phyloP scores from a whole-genome alignment of 75 land plant genomes.

The Isoetes taiwanensis region DNA sequence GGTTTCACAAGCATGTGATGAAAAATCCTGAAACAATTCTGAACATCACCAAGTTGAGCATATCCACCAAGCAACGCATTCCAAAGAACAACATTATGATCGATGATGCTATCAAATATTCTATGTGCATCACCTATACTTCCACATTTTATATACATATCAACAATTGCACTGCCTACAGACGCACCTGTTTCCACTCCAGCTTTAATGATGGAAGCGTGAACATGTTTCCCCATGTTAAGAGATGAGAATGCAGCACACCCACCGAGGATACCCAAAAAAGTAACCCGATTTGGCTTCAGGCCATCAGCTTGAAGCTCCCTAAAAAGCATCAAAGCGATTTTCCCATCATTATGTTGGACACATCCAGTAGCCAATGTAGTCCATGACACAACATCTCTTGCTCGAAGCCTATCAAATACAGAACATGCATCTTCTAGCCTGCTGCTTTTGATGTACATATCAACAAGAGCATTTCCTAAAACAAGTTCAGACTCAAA shows the following conservation, averaged over 20 bases:
- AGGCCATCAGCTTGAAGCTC: no score
- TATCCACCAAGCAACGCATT: constrained; percentile 49
- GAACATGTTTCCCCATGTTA: constrained; percentile 19
- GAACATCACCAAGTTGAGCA: constrained; percentile 37
- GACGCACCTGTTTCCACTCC: constrained; percentile 22
- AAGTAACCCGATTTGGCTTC: constrained; percentile 36
- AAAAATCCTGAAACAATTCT: constrained; percentile 26
- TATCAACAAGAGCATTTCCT: constrained; percentile 28
- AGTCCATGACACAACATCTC: constrained; percentile 38
- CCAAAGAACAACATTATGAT: constrained; percentile 55
- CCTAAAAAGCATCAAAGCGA: no score
- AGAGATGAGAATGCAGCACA: constrained; percentile 20
- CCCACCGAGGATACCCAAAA: no score
- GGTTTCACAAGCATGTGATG: constrained; percentile 24
- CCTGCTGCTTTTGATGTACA: constrained; percentile 37
- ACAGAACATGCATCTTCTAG: constrained; percentile 13
- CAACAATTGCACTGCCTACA: constrained; percentile 38
- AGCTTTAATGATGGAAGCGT: constrained; percentile 33
- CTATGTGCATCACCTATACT: constrained; percentile 18
- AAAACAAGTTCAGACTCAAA: constrained; percentile 10
- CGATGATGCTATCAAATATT: constrained; percentile 29
- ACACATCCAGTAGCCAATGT: constrained; percentile 34
- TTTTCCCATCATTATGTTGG: no score
- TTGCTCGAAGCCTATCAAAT: constrained; percentile 21
- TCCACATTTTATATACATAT: constrained; percentile 37